phyloP scores from a whole-genome alignment of 2,329 filamentous ascomycete genomes.

The Colletotrichum tropicale region DNA sequence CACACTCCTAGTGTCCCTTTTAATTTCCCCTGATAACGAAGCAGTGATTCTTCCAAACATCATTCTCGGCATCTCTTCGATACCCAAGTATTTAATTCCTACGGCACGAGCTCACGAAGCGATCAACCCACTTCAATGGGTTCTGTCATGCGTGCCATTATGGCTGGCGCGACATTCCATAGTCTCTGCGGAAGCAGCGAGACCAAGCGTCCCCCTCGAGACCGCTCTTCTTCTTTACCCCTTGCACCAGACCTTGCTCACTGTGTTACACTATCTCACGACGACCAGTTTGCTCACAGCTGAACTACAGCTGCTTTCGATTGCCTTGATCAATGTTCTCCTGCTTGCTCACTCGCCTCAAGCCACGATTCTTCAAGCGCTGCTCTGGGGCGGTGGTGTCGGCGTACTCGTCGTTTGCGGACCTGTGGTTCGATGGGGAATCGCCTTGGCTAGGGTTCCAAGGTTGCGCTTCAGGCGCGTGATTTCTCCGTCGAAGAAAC shows the following conservation, averaged over 20 bases:
- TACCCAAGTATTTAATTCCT: constrained; percentile 77
- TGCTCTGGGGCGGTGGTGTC: constrained; percentile 86
- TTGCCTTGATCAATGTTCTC: constrained; percentile 80
- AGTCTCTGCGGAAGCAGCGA: constrained; percentile 21
- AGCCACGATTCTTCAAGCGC: constrained; percentile 79
- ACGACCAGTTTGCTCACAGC: constrained; percentile 87
- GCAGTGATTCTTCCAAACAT: constrained; percentile 77
- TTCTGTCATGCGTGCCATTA: constrained; percentile 74
- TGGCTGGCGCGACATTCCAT: constrained; percentile 5
- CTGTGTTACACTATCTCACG: constrained; percentile 78
- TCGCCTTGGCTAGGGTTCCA: constrained; percentile 85
- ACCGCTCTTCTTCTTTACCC: constrained; percentile 74
- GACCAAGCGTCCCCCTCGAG: constrained; percentile 54
- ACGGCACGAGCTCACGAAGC: constrained; percentile 59
- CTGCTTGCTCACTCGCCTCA: constrained; percentile 82
- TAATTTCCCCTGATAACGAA: constrained; percentile 68
- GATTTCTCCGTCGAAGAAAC: constrained; percentile 37
- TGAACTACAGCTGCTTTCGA: constrained; percentile 86
- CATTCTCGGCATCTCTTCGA: constrained; percentile 77
- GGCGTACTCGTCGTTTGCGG: constrained; percentile 75
- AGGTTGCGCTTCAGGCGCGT: constrained; percentile 83
- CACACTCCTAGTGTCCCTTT: constrained; percentile 77
- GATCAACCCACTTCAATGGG: constrained; percentile 78
- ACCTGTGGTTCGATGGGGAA: constrained; percentile 80
- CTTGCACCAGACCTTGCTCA: constrained; percentile 78